Conservation (phyloP, 2,329 filamentous ascomycete genomes). For the Scorias spongiosa region DNA sequence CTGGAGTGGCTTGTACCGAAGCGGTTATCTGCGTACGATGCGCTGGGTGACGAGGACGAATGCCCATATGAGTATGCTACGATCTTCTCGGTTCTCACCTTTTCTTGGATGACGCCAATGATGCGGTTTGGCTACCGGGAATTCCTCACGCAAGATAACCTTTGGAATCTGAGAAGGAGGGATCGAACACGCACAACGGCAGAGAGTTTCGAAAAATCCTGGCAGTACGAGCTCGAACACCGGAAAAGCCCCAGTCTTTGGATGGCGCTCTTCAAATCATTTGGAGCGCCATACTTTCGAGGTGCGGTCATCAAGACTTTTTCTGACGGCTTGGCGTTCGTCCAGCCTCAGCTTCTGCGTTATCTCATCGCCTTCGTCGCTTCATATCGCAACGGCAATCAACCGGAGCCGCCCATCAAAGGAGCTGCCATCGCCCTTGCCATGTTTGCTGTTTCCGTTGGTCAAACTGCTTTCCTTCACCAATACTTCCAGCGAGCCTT, state of each 20-base stretch:
- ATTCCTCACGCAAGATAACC: conserved; percentile 82
- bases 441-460: conserved; percentile 79
- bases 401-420: conserved; percentile 62
- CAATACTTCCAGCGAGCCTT: conserved; percentile 97
- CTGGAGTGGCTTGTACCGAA: conserved; percentile 84
- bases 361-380: conserved; percentile 70
- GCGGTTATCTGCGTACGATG: conserved; percentile 52
- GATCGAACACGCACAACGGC: conserved; percentile 69
- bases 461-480: conserved; percentile 81
- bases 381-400: conserved; percentile 49
- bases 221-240: conserved; percentile 59
- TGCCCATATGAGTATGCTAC: conserved; percentile 81
- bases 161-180: conserved; percentile 74
- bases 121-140: conserved; percentile 91
- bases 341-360: conserved; percentile 79
- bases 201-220: conserved; percentile 54
- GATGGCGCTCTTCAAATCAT: conserved; percentile 69
- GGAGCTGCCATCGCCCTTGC: conserved; percentile 76
- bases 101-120: conserved; percentile 96
- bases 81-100: conserved; percentile 83
- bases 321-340: conserved; percentile 74
- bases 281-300: conserved; percentile 68
- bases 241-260: conserved; percentile 61
- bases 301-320: conserved; percentile 77
- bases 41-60: conserved; percentile 52